phyloP scores from a whole-genome alignment of 192 early-diverging fungal genomes.

The Gamsiella multidivaricata region DNA sequence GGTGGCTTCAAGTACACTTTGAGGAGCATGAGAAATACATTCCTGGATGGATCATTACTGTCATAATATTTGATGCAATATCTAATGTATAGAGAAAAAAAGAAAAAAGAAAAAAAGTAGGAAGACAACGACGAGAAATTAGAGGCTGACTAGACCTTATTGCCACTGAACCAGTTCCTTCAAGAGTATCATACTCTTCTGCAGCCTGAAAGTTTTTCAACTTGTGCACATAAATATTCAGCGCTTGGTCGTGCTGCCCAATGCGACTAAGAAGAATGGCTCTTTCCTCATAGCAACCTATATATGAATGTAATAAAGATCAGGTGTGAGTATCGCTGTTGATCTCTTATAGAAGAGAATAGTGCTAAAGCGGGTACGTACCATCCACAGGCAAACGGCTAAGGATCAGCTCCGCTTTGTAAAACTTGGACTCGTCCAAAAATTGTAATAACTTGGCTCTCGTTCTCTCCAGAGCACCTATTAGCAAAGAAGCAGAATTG shows the following conservation, averaged over 20 bases:
- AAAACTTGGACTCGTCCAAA: slow-evolving; percentile 74
- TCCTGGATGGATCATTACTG: slow-evolving; percentile 58
- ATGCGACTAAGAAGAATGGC: slow-evolving; percentile 84
- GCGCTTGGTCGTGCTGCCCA: slow-evolving; percentile 87
- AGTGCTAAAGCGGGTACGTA: slow-evolving; percentile 20
- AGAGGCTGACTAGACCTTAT: no score
- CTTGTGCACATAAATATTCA: slow-evolving; percentile 85
- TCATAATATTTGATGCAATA: slow-evolving; percentile 72
- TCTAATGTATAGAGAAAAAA: slow-evolving; percentile 53
- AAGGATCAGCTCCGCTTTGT: slow-evolving; percentile 82
- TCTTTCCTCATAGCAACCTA: slow-evolving; percentile 84
- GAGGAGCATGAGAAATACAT: slow-evolving; percentile 74
- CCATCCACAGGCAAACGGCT: slow-evolving; percentile 78
- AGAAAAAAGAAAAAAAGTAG: slow-evolving; percentile 15
- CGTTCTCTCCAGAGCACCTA: slow-evolving; percentile 28
- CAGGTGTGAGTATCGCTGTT: no score
- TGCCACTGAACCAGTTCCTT: no score
- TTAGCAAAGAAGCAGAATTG: slow-evolving; percentile 11
- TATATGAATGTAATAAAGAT: no score
- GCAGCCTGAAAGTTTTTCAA: slow-evolving; percentile 76
- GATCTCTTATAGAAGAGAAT: background rate
- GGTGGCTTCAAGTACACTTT: slow-evolving; percentile 68
- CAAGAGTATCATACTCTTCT: slow-evolving; percentile 74
- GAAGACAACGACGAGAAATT: background rate
- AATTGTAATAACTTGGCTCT: slow-evolving; percentile 69